These are phyloP conservation scores for Pyrrhoderma lamaoense DNA, from an alignment of 1,284 basidiomycete genomes.

Conservation along the genomic window DNA sequence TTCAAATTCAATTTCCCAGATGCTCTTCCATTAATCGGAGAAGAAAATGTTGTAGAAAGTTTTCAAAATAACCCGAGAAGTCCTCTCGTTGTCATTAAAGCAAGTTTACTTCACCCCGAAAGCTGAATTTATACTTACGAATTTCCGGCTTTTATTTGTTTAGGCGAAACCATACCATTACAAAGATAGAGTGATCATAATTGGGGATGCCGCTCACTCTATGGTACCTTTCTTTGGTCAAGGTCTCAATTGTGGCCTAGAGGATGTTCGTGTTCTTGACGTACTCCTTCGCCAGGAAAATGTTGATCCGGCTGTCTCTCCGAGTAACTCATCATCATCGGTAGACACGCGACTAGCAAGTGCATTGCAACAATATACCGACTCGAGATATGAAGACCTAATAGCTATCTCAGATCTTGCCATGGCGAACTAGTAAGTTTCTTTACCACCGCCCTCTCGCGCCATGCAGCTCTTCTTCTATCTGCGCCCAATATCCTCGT, in stretches of 20 bases:
- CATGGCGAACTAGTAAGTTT: conserved; percentile 88
- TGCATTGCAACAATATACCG: conserved; percentile 74
- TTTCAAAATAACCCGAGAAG: conserved; percentile 81
- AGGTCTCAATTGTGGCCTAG: conserved; percentile 95
- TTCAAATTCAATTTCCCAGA: conserved; percentile 85
- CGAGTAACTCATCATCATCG: conserved; percentile 28
- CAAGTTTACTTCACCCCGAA: conserved; percentile 32
- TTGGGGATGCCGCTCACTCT: conserved; percentile 94
- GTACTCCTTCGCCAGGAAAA: conserved; percentile 65
- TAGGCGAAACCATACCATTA: conserved; percentile 87
- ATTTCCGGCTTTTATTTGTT: conserved; percentile 10
- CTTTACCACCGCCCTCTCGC: conserved; percentile 3
- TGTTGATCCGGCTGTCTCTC: conserved; percentile 37
- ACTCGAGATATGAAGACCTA: conserved; percentile 79
- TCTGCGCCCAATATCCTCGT: too few relatives aligned
- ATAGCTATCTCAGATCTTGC: conserved; percentile 88
- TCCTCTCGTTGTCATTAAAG: conserved; percentile 88
- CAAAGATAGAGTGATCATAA: conserved; percentile 78
- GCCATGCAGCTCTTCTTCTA: too few relatives aligned
- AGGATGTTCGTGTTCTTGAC: conserved; percentile 89
- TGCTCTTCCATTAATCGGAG: conserved; percentile 78
- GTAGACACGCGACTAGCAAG: conserved; percentile 52
- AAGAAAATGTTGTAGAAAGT: conserved; percentile 66
- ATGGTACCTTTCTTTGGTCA: conserved; percentile 99
- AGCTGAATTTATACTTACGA: conserved; percentile 14